Percentiles rank a stretch among this genome's conserved stretches.
Conservation (phyloP, 306 rosid species). For the Oxytropis ochrocephala region DNA sequence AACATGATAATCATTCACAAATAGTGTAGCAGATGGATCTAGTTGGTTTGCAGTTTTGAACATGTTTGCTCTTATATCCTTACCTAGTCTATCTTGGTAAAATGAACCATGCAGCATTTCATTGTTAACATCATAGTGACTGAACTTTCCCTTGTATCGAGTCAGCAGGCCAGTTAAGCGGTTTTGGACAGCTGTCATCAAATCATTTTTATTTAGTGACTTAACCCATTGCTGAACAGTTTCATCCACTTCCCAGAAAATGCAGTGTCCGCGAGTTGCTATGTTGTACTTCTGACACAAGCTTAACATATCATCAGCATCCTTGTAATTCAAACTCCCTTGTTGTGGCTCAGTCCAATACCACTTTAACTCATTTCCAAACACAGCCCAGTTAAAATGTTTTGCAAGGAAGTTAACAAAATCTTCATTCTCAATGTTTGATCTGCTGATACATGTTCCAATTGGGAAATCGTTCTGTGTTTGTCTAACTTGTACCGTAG, state of each 20-base stretch:
- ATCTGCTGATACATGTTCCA: constrained; percentile 73
- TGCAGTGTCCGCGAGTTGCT: constrained; percentile 78
- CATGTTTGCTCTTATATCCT: constrained; percentile 74
- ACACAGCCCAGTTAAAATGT: constrained; percentile 92
- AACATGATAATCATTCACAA: constrained; percentile 81
- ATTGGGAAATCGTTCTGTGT: constrained; percentile 61
- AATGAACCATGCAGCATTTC: constrained; percentile 94
- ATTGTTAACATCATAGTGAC: constrained; percentile 85
- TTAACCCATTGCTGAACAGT: constrained; percentile 72
- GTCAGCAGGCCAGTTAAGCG: constrained; percentile 59
- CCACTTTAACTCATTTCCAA: constrained; percentile 96
- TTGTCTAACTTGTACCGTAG: constrained; percentile 60
- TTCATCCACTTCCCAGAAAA: constrained; percentile 86
- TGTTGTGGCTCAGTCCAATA: constrained; percentile 86
- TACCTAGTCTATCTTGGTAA: constrained; percentile 70
- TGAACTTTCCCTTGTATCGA: constrained; percentile 82
- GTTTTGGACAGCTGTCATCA: constrained; percentile 66
- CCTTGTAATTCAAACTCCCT: constrained; percentile 75
- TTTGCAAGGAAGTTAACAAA: constrained; percentile 58
- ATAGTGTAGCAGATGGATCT: constrained; percentile 67
- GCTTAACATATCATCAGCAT: constrained; percentile 76
- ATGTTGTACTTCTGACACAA: constrained; percentile 60
- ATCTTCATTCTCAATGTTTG: constrained; percentile 90
- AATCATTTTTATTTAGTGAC: constrained; percentile 49
- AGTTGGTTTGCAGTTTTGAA: constrained; percentile 72